Evolutionary conservation across 179 eudicot species (phyloP), one percentile per base, ranked within the genome.

Genomic region (Silene coronaria): DNA sequence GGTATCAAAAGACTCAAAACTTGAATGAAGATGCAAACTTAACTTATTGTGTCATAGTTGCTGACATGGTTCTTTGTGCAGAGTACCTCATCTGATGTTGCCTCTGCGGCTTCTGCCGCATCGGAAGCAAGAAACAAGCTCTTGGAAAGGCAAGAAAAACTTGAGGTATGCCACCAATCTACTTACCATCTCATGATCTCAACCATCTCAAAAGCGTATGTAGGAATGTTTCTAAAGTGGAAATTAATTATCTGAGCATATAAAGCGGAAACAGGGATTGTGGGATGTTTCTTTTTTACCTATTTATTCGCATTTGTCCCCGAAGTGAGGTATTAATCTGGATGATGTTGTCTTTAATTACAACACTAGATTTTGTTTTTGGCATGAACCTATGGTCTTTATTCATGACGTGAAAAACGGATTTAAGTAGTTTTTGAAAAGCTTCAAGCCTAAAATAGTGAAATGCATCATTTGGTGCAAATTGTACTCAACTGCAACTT

Each of bases 121-220:
- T 85, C 87, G 48, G 82, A 90, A 82, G 97, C 97, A 75, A 91
- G 84, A 88, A 78, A 91, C 81, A 93, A 91, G 88, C 96, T 93
- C 66, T 51, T 90, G 27, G 98, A 93, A 69, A 91, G 98, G 75
- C 87, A 85, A 77, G 93, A 91, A 76, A 93, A 91, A 77, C 97
- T 93, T 42, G 93, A 93, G 90, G 98, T 93, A 82, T 17, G 58
- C 21, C 34, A 71, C 42, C 45, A 73, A 51, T 60, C 64, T 78
- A 27, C 71, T 61, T 13, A 62, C 27, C 42, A 13, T 36, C 24
- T 4, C 34, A 62, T 21, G 28, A 13, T 36, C 24, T 4, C 34
- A 53, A 53, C 21, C 48, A 42, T 10, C 48, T 10, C 2, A 38
- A 22, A 8, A 23, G 2, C 22, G 26, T 45, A 32, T 66, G 14